Percentiles rank a stretch among this genome's conserved stretches.
phyloP scores from a whole-genome alignment of 1,284 basidiomycete genomes.

The Amylostereum chailletii region DNA sequence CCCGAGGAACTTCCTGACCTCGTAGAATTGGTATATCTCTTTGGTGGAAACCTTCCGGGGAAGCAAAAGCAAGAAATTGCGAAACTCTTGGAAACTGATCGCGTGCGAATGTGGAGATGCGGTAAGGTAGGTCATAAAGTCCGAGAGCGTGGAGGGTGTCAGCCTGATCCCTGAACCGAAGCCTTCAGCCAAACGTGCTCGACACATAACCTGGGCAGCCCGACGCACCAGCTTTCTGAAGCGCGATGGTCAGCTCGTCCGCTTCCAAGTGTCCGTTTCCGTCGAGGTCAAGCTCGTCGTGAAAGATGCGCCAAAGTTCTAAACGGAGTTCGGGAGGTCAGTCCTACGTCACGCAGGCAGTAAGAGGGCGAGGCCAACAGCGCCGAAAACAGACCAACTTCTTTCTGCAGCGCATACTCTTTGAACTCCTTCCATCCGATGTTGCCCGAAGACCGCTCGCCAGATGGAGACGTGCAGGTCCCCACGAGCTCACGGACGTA shows the following conservation, averaged over 20 bases:
- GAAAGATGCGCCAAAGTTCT: constrained; percentile 88
- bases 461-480: constrained; percentile 39
- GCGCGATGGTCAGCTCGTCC: constrained; percentile 60
- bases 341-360: constrained; percentile 19
- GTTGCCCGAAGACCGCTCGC: constrained; percentile 33
- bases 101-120: constrained; percentile 55
- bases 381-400: constrained; percentile 49
- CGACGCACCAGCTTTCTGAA: constrained; percentile 64
- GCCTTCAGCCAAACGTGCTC: constrained; percentile 10
- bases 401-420: constrained; percentile 69
- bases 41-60: constrained; percentile 73
- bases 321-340: not conserved
- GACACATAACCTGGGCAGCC: constrained; percentile 2
- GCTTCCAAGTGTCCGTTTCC: constrained; percentile 76
- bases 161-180: constrained; percentile 55
- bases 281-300: constrained; percentile 81
- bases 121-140: constrained; percentile 77
- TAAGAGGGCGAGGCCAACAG: constrained; percentile 2
- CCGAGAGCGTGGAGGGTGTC: constrained; percentile 54
- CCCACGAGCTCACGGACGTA: constrained; percentile 76
- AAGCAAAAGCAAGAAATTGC: constrained; percentile 83
- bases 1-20: constrained; percentile 66
- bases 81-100: constrained; percentile 82
- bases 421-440: constrained; percentile 77
- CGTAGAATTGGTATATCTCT: constrained; percentile 85